Conservation (phyloP, 371 early-diverging fungal species). For the Mucor sp. region DNA sequence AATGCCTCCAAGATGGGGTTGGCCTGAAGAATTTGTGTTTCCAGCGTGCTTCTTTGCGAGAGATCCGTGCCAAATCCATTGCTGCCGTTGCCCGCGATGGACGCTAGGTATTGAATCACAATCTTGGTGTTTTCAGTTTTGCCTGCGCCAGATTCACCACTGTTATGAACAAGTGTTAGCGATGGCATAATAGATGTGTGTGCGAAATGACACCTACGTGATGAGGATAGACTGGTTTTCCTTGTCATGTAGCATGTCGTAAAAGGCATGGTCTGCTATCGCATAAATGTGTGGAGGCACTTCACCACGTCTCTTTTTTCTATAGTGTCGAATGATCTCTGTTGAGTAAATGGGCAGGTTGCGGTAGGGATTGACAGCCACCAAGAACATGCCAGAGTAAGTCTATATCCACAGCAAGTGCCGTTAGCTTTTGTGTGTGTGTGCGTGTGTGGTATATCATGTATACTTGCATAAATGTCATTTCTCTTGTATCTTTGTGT, state of each 20-base stretch:
- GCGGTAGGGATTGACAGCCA: constrained; percentile 99
- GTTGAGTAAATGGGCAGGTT: constrained; percentile 92
- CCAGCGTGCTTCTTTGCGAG: constrained; percentile 58
- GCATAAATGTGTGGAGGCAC: constrained; percentile 98
- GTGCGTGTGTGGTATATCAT: background rate
- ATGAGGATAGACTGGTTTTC: constrained; percentile 99
- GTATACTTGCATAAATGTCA: constrained; percentile 85
- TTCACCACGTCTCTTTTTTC: constrained; percentile 86
- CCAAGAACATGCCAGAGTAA: constrained; percentile 99
- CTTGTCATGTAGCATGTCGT: constrained; percentile 91
- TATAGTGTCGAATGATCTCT: constrained; percentile 82
- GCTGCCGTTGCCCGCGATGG: constrained; percentile 72
- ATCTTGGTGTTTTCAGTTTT: constrained; percentile 99
- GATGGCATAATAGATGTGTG: too few species aligned
- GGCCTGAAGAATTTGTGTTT: constrained; percentile 95
- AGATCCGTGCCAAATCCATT: constrained; percentile 33
- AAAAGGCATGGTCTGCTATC: constrained; percentile 95
- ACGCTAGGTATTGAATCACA: constrained; percentile 97
- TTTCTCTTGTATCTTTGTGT: constrained; percentile 88
- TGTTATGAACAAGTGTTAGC: constrained; percentile 18
- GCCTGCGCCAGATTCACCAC: constrained; percentile 99
- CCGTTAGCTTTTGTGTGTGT: background rate
- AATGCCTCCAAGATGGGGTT: constrained; percentile 99
- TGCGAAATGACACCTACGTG: constrained; percentile 79
- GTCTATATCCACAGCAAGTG: constrained; percentile 65